A percentile compares a stretch with the other conserved stretches of the same genome.
These are phyloP conservation scores for Babesia gibsoni DNA, from an alignment of 169 alveolate genomes.

Conservation along the genomic window DNA sequence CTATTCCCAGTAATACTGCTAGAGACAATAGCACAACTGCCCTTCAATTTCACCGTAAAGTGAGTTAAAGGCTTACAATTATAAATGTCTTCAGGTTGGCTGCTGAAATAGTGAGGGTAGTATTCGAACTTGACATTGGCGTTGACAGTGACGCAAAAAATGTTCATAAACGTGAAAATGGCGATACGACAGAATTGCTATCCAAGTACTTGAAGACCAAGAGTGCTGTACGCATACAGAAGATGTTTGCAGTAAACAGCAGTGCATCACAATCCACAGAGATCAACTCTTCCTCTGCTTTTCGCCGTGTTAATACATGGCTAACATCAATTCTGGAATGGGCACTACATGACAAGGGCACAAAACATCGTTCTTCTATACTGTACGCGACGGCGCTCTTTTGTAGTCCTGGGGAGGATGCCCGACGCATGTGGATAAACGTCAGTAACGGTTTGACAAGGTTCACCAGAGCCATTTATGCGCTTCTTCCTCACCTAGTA, in stretches of 20 bases:
- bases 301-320: slow-evolving; percentile 21
- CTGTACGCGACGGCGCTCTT: neutral
- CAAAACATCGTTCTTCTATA: neutral
- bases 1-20: slow-evolving; percentile 25
- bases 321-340: neutral
- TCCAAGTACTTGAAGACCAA: neutral
- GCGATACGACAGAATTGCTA: neutral
- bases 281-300: neutral
- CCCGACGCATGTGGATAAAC: slow-evolving; percentile 8
- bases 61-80: neutral
- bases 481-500: neutral
- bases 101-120: neutral
- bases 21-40: slow-evolving; percentile 11
- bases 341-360: neutral
- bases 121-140: slow-evolving; percentile 10
- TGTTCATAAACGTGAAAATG: neutral
- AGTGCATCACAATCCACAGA: neutral
- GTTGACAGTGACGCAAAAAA: neutral
- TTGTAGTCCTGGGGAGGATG: neutral
- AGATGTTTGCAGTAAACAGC: neutral
- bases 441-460: slow-evolving; percentile 8
- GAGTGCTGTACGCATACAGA: neutral
- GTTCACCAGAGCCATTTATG: neutral
- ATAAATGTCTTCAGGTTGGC: neutral
- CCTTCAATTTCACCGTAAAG: slow-evolving; percentile 47